phyloP scores from a whole-genome alignment of 1,284 basidiomycete species.

The Psilocybe mexicana region DNA sequence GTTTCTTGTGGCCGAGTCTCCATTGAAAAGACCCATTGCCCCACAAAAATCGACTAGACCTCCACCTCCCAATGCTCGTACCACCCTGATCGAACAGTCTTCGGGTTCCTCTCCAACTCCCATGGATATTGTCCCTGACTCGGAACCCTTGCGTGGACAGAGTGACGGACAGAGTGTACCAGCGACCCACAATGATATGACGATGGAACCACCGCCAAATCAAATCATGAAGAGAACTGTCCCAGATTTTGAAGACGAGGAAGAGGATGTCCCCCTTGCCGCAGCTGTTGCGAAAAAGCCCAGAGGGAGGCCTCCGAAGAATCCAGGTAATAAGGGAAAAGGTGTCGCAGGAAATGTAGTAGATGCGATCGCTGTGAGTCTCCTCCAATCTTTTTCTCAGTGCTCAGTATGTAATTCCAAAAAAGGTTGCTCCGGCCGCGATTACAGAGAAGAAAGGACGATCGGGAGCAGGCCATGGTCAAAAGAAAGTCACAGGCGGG shows the following conservation, averaged over 20 bases:
- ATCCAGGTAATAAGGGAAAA: slow-evolving; percentile 20
- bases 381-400: background rate
- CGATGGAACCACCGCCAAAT: background rate
- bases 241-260: slow-evolving; percentile 28
- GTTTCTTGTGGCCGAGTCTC: slow-evolving; percentile 2
- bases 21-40: background rate
- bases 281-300: slow-evolving; percentile 19
- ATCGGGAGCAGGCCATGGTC: background rate
- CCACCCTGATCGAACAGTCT: background rate
- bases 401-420: background rate
- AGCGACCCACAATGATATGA: background rate
- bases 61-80: background rate
- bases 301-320: slow-evolving; percentile 18
- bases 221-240: slow-evolving; percentile 13
- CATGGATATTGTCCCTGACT: slow-evolving; percentile 54
- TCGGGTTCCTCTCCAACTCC: slow-evolving; percentile 2
- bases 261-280: slow-evolving; percentile 47
- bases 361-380: background rate
- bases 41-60: background rate
- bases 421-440: background rate
- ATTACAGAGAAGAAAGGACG: background rate
- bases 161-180: background rate
- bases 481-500: slow-evolving; percentile 1
- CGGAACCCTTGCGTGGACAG: slow-evolving; percentile 39
- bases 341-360: slow-evolving; percentile 15